A percentile compares a stretch with the other conserved stretches of the same genome.
Evolutionary conservation across 176 grass and related monocot genomes (phyloP).

Genomic region (Oryza punctata): DNA sequence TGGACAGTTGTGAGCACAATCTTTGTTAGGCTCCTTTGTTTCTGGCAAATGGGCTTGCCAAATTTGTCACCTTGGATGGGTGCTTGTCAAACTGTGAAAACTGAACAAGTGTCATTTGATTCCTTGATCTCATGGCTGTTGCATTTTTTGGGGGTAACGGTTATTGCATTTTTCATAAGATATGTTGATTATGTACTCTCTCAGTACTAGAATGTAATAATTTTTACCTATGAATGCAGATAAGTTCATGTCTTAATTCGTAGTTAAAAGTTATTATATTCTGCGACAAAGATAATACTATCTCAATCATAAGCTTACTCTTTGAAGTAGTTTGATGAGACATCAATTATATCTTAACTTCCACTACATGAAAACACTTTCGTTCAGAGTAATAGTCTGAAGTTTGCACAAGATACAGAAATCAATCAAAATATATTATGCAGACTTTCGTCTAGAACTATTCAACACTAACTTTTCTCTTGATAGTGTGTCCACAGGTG

Average conservation of each 20-base stretch:
- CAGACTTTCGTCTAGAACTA: background rate
- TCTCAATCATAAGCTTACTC: constrained; percentile 12
- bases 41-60: constrained; percentile 4
- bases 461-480: background rate
- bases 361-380: background rate
- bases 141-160: background rate
- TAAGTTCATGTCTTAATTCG: no score
- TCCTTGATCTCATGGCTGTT: background rate
- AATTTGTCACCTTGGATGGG: background rate
- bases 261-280: no score
- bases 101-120: background rate
- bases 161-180: background rate
- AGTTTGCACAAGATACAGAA: background rate
- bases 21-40: constrained; percentile 21
- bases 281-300: no score
- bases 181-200: background rate
- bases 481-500: constrained; percentile 7
- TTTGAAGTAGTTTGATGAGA: background rate
- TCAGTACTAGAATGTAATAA: no score
- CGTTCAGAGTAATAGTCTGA: background rate
- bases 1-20: constrained; percentile 34
- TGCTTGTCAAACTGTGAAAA: background rate
- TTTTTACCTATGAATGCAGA: no score
- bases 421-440: background rate
- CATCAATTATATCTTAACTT: background rate